phyloP scores from a whole-genome alignment of 2,329 filamentous ascomycete species.

The Knufia fluminis region DNA sequence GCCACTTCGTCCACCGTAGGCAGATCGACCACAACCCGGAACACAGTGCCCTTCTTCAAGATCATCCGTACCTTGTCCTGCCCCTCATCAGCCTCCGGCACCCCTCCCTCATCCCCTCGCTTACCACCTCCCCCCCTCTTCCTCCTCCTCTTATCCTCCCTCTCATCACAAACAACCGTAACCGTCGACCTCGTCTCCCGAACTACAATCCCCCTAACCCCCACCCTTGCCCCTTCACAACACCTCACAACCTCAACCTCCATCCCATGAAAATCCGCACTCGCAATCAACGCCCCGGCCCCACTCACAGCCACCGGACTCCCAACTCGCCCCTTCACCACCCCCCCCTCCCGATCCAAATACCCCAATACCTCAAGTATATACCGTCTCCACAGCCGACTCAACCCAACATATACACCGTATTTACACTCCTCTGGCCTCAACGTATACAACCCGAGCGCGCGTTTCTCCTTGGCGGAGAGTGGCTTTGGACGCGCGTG shows the following conservation, averaged over 20 bases:
- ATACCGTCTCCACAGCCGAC: slow-evolving; percentile 74
- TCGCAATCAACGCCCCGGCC: slow-evolving; percentile 56
- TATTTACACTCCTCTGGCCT: slow-evolving; percentile 62
- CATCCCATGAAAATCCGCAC: slow-evolving; percentile 87
- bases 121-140: slow-evolving; percentile 45
- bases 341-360: slow-evolving; percentile 29
- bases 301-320: slow-evolving; percentile 46
- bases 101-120: neutral
- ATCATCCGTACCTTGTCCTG: slow-evolving; percentile 38
- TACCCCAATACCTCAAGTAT: slow-evolving; percentile 66
- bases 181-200: slow-evolving; percentile 81
- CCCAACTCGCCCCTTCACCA: slow-evolving; percentile 20
- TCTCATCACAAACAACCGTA: slow-evolving; percentile 51
- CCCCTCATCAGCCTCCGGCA: neutral
- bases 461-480: slow-evolving; percentile 68
- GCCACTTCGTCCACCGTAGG: slow-evolving; percentile 17
- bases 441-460: slow-evolving; percentile 63
- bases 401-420: slow-evolving; percentile 65
- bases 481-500: slow-evolving; percentile 57
- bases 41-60: slow-evolving; percentile 84
- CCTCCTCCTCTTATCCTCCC: slow-evolving; percentile 21
- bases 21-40: slow-evolving; percentile 62
- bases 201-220: slow-evolving; percentile 75
- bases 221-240: slow-evolving; percentile 70
- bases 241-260: slow-evolving; percentile 73